Evolutionary conservation across 1,284 basidiomycete species (phyloP).

Genomic region (Sphaerobolus stellatus): DNA sequence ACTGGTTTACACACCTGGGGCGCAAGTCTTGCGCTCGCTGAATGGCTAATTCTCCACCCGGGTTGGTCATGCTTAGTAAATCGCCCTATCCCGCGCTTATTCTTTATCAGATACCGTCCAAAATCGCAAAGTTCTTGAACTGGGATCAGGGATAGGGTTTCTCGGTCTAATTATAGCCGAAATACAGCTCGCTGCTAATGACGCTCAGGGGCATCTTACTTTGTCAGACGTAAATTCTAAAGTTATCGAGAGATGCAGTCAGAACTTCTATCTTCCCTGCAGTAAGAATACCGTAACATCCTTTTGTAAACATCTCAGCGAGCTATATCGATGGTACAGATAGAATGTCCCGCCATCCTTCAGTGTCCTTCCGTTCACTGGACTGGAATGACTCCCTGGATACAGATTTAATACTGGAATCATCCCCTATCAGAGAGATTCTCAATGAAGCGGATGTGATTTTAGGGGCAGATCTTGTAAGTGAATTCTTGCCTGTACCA

Average conservation of each 20-base stretch:
- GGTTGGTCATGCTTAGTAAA: conserved; percentile 34
- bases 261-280: conserved; percentile 59
- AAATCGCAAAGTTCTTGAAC: conserved; percentile 56
- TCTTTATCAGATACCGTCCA: conserved; percentile 46
- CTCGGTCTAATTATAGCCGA: conserved; percentile 60
- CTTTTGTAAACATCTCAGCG: not conserved
- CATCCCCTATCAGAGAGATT: not conserved
- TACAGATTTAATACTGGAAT: conserved; percentile 26
- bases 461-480: conserved; percentile 69
- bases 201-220: not conserved
- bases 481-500: conserved; percentile 20
- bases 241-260: conserved; percentile 60
- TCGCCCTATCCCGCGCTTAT: not conserved
- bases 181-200: conserved; percentile 41
- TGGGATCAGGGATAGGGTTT: conserved; percentile 74
- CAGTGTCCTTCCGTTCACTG: conserved; percentile 44
- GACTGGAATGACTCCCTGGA: conserved; percentile 67
- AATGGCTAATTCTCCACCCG: conserved; percentile 56
- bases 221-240: conserved; percentile 53
- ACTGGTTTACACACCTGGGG: conserved; percentile 77
- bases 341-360: conserved; percentile 46
- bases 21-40: conserved; percentile 64
- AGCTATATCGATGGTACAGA: conserved; percentile 40
- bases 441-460: conserved; percentile 43
- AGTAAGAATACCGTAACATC: conserved; percentile 45